Base-by-base conservation (phyloP, 2,329 filamentous ascomycete species). In the Fusarium nematophilum region DNA sequence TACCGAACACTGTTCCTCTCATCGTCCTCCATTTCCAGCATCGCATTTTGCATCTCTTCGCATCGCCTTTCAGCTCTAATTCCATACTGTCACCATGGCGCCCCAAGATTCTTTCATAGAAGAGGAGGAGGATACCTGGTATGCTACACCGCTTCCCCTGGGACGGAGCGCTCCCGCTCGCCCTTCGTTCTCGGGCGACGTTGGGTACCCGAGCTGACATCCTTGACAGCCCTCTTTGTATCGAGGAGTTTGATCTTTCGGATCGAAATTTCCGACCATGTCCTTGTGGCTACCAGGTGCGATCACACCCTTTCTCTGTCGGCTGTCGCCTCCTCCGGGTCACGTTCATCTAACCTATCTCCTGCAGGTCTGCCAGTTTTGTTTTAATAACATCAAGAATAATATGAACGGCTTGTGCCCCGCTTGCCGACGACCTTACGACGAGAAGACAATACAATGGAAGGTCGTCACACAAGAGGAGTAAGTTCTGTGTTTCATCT, bases 381-480 rank as follows among this genome's bases (percentile, higher is more conserved):
- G 95, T 80, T 99, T 94, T 82, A 97, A 99, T 79, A 99, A 98
- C 75, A 96, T 99, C 75, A 96, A 96, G 79, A 96, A 91, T 69
- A 97, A 97, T 70, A 93, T 97, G 85, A 98, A 97, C 73, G 93
- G 94, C 29, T 85, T 97, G 53, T 99, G 95, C 76, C 95, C 95
- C n/a, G 96, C 96, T 66, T 99, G 95, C 75, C 88, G 95, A 77
- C 86, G 95, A 74, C 90, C 92, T 6, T 99, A 99, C 76, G 93
- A 97, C 75, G 96, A 99, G 68, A 94, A 94, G 75, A 96, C 93
- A 25, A 98, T 99, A 74, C 88, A 97, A 77, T 99, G 93, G 86
- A 97, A 97, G 78, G 90, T 95, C 52, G 92, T 97, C 56, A 96
- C 94, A 50, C 87, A 87, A 57, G 96, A 99, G 84, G 95, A 99